phyloP scores from a whole-genome alignment of 2,329 filamentous ascomycete species.

The Karstenula rhodostoma region DNA sequence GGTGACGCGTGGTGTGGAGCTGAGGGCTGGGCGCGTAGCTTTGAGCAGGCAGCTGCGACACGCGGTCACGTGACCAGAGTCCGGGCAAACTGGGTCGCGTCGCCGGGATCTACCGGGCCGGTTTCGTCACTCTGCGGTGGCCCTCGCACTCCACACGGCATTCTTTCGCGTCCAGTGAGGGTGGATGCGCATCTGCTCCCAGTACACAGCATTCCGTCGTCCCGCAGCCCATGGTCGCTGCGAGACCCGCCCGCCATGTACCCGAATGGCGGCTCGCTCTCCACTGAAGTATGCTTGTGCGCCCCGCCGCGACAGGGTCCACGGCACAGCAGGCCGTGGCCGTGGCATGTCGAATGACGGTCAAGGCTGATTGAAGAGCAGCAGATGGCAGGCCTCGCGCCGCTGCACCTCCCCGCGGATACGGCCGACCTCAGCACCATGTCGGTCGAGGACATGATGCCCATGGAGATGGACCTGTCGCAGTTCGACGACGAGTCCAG shows the following conservation, averaged over 20 bases:
- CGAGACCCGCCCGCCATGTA: conserved; percentile 35
- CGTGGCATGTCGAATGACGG: not conserved
- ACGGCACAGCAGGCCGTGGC: conserved; percentile 4
- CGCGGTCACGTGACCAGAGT: conserved; percentile 2
- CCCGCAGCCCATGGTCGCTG: conserved; percentile 21
- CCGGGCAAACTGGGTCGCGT: not conserved
- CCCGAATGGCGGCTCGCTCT: conserved; percentile 39
- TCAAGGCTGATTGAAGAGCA: conserved; percentile 24
- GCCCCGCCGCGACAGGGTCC: conserved; percentile 17
- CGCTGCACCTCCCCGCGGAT: conserved; percentile 37
- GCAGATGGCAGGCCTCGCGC: conserved; percentile 42
- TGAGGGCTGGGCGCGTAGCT: conserved; percentile 1
- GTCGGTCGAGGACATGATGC: conserved; percentile 56
- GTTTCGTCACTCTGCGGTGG: not conserved
- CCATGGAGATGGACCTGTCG: conserved; percentile 55
- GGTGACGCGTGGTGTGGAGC: not conserved
- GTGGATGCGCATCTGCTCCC: not conserved
- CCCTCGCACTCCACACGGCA: not conserved
- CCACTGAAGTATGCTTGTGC: conserved; percentile 40
- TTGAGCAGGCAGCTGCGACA: conserved; percentile 1
- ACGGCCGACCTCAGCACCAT: conserved; percentile 49
- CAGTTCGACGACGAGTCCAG: conserved; percentile 40
- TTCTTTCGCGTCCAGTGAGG: not conserved
- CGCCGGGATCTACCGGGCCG: not conserved
- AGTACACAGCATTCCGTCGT: not conserved